Base-by-base conservation (phyloP, 2,329 filamentous ascomycete genomes). In the Colletotrichum abscissum region DNA sequence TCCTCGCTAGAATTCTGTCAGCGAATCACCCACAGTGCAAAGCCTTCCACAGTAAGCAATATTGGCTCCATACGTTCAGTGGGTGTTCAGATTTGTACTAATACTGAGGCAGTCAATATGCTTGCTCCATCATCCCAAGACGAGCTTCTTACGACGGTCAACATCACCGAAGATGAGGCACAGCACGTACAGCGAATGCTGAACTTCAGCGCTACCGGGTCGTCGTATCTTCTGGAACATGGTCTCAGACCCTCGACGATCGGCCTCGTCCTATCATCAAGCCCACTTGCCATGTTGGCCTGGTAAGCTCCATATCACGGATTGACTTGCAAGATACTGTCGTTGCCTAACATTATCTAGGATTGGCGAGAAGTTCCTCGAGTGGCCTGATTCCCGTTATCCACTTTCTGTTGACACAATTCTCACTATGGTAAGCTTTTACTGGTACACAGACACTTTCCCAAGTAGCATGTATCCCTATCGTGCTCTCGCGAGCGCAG, bases 331-430 rank as follows among this genome's bases (percentile, higher is more conserved):
- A 30, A n/a, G 28, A 66, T 30, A 11, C 2, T 14, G 57, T 22
- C 12, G 12, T 22, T 9, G 57, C 8, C 38, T 63, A 30, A 63
- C 38, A 8, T 35, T n/a, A 67, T n/a, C 7, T 33, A 86, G 85
- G 85, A 83, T 91, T 30, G 87, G 86, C 8, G 89, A 91, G 76
- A 91, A 90, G 77, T 87, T 88, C 72, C 79, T 88, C 0, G 85
- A 84, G 8, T 91, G 88, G 88, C 81, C 82, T 3, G 88, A 90
- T 73, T 76, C 80, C 8, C 77, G 78, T 30, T 67, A 75, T 9
- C 84, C 85, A 1, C 74, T 57, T 65, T 76, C 80, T 1, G 70
- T 87, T 7, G 78, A 85, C 46, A 81, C 81, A 4, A 87, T 90
- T n/a, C 79, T 91, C 5, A 82, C 84, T n/a, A 79, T 82, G 49